Evolutionary conservation across 371 early-diverging fungal genomes (phyloP).

Genomic region (Mortierella sp.): DNA sequence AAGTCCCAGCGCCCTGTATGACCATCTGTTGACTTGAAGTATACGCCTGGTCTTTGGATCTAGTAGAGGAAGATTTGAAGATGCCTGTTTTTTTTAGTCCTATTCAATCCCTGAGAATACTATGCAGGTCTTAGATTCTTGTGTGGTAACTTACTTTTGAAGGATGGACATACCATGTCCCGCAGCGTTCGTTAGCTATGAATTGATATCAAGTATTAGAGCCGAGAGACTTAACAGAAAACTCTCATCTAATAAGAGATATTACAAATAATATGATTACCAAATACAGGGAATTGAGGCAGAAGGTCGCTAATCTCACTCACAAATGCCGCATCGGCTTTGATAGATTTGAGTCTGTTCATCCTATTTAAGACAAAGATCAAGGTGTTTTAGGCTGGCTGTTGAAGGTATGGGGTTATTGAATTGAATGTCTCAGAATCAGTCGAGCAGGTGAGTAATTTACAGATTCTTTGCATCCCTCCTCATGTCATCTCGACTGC

Average conservation of each 20-base stretch:
- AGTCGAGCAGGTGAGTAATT: neutral
- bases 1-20: conserved; percentile 89
- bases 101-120: neutral
- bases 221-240: neutral
- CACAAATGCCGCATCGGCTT: conserved; percentile 83
- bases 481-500: conserved; percentile 51
- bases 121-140: neutral
- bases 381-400: neutral
- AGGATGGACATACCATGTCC: conserved; percentile 86
- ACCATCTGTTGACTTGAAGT: conserved; percentile 94
- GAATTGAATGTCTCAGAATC: neutral
- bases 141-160: conserved; percentile 56
- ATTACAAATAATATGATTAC: conserved; percentile 43
- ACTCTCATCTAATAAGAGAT: neutral
- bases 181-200: conserved; percentile 85
- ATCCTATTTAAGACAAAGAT: conserved; percentile 59
- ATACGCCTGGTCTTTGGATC: conserved; percentile 74
- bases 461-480: conserved; percentile 56
- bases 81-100: neutral
- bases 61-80: conserved; percentile 15
- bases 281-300: conserved; percentile 73
- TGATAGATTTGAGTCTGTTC: conserved; percentile 85
- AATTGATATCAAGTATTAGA: neutral
- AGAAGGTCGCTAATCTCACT: conserved; percentile 64
- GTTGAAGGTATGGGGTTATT: too few species aligned